phyloP scores from a whole-genome alignment of 164 flowering plant species.

The Taxillus chinensis region DNA sequence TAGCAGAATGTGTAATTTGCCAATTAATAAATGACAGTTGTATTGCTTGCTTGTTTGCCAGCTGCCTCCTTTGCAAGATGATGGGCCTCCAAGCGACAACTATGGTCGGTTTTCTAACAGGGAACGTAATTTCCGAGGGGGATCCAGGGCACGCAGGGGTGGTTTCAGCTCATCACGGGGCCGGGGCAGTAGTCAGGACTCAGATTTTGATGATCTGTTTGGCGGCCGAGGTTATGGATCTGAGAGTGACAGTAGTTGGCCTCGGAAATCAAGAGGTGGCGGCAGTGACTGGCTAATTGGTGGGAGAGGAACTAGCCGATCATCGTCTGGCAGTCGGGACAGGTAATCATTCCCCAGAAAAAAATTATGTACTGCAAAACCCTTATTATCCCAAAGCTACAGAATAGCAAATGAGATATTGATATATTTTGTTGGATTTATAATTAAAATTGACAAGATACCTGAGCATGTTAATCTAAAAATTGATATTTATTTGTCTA shows the following conservation, averaged over 20 bases:
- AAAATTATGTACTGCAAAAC: neutral
- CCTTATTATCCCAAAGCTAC: no score
- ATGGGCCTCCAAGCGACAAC: slow-evolving; percentile 73
- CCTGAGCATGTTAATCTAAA: no score
- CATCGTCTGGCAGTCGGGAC: slow-evolving; percentile 49
- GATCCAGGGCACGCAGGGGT: slow-evolving; percentile 42
- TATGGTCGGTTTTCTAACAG: slow-evolving; percentile 75
- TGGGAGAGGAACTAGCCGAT: slow-evolving; percentile 40
- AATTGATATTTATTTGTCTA: no score
- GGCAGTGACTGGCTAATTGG: slow-evolving; percentile 73
- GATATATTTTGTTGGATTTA: no score
- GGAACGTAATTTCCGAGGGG: slow-evolving; percentile 44
- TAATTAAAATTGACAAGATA: no score
- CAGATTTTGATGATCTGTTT: slow-evolving; percentile 30
- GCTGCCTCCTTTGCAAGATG: slow-evolving; percentile 97
- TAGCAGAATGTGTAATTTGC: no score
- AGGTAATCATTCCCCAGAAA: slow-evolving; percentile 30
- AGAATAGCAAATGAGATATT: no score
- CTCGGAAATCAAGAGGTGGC: slow-evolving; percentile 37
- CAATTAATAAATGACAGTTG: neutral
- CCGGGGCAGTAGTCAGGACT: slow-evolving; percentile 36
- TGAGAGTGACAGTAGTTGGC: slow-evolving; percentile 34
- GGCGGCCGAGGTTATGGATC: slow-evolving; percentile 49
- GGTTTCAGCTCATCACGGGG: slow-evolving; percentile 43
- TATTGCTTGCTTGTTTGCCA: slow-evolving; percentile 19